phyloP scores from a whole-genome alignment of 2,329 filamentous ascomycete genomes.

The Aspergillus neoniger region DNA sequence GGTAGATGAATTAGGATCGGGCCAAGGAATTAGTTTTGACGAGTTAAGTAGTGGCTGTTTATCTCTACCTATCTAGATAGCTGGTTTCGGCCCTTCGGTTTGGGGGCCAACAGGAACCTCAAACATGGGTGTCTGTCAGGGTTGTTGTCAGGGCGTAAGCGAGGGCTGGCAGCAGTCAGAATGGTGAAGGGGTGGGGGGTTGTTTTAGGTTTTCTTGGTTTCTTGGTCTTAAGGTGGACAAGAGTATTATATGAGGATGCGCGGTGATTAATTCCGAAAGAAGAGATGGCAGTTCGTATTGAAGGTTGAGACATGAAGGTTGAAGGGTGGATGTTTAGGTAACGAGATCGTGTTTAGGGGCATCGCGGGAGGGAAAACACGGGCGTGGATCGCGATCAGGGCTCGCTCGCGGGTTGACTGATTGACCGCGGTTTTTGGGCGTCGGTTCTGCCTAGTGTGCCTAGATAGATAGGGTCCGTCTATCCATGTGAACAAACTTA shows the following conservation, averaged over 20 bases:
- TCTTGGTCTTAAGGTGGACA: not conserved
- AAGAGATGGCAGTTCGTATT: not conserved
- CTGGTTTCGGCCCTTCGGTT: not conserved
- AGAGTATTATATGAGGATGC: not conserved
- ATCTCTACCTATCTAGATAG: not conserved
- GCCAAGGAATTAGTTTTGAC: not conserved
- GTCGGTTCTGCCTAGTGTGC: not conserved
- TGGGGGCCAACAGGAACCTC: too few species aligned
- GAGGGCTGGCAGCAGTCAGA: not conserved
- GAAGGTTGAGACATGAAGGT: not conserved
- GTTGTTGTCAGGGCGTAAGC: too few species aligned
- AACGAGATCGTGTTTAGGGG: not conserved
- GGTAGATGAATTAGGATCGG: not conserved
- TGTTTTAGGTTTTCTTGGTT: not conserved
- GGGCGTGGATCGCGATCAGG: not conserved
- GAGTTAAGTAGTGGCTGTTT: not conserved
- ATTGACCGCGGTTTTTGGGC: not conserved
- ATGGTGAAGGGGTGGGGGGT: not conserved
- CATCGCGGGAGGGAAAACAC: not conserved
- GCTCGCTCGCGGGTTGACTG: not conserved
- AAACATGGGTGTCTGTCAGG: too few species aligned
- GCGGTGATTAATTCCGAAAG: not conserved
- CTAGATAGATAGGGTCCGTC: not conserved
- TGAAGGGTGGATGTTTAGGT: not conserved
- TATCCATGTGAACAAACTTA: not conserved